Percentiles rank a stretch among this genome's conserved stretches.
Conservation (phyloP, 1,284 basidiomycete species). For the Pholiota adiposa region DNA sequence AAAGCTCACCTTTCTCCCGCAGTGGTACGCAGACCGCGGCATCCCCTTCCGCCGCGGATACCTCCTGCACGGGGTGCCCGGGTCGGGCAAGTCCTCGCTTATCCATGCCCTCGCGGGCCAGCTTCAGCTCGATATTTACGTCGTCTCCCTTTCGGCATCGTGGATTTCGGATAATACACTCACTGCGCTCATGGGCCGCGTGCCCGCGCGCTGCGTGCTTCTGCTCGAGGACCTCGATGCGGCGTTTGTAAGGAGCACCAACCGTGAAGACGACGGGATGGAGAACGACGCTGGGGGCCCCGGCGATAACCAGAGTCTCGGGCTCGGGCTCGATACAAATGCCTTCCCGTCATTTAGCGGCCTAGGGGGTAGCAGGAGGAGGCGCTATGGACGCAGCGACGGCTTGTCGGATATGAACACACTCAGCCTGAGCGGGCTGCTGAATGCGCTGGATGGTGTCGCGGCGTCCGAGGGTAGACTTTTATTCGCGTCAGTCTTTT, state of each 20-base stretch:
- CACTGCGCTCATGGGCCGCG: conserved; percentile 78
- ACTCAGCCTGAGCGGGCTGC: conserved; percentile 76
- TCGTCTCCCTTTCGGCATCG: conserved; percentile 74
- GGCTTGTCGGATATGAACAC: conserved; percentile 78
- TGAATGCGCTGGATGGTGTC: conserved; percentile 88
- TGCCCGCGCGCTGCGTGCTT: conserved; percentile 82
- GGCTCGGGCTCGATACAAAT: conserved; percentile 28
- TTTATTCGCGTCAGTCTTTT: conserved; percentile 73
- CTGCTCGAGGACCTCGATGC: conserved; percentile 86
- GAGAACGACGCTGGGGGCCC: conserved; percentile 41
- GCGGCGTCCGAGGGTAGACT: conserved; percentile 83
- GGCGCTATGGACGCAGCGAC: conserved; percentile 52
- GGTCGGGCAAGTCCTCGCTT: conserved; percentile 80
- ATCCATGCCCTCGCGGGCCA: conserved; percentile 86
- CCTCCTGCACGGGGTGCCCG: conserved; percentile 79
- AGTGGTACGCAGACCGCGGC: conserved; percentile 71
- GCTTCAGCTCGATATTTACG: conserved; percentile 80
- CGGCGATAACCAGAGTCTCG: conserved; percentile 33
- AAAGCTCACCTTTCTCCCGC: neutral
- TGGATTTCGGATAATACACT: conserved; percentile 81
- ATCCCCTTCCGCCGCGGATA: conserved; percentile 88
- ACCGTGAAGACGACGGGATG: conserved; percentile 54
- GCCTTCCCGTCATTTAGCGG: conserved; percentile 23
- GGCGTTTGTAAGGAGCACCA: conserved; percentile 75
- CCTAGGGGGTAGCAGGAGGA: conserved; percentile 21